Percentiles rank a stretch among this genome's conserved stretches.
These are phyloP conservation scores for Plectosphaerella plurivora DNA, from an alignment of 2,329 filamentous ascomycete species.

Conservation along the genomic window DNA sequence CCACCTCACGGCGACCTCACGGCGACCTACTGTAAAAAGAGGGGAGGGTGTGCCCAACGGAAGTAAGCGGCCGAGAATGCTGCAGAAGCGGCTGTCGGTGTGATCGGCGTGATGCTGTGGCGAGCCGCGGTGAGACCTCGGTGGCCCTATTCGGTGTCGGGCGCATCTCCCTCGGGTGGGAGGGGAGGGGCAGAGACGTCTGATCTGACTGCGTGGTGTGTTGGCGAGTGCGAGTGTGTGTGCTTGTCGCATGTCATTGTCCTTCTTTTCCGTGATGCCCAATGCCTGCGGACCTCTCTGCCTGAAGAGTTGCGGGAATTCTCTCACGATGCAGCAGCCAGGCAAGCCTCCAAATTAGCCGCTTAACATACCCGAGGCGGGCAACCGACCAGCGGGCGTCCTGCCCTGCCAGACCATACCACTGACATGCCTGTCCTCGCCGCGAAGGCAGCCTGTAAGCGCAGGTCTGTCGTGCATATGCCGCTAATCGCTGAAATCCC, in stretches of 20 bases:
- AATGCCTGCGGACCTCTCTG: too few species aligned
- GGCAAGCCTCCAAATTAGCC: background rate
- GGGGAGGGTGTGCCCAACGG: background rate
- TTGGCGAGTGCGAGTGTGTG: too few species aligned
- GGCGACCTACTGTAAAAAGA: too few species aligned
- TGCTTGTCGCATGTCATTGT: too few species aligned
- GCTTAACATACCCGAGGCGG: background rate
- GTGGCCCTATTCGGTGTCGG: too few species aligned
- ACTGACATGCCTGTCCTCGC: too few species aligned
- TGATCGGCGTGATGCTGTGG: background rate
- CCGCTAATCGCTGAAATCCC: conserved; percentile 5
- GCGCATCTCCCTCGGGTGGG: too few species aligned
- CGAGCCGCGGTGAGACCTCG: too few species aligned
- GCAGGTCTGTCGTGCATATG: conserved; percentile 15
- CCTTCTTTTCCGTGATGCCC: too few species aligned
- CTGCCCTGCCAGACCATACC: background rate
- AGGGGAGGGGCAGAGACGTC: too few species aligned
- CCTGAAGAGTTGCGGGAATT: background rate
- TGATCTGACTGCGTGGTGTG: too few species aligned
- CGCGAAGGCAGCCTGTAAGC: conserved; percentile 1
- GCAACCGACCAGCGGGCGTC: background rate
- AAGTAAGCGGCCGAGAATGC: background rate
- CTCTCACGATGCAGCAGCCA: background rate
- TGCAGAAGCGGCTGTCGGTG: background rate
- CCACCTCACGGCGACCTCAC: too few species aligned